Percentiles rank a stretch among this genome's conserved stretches.
Evolutionary conservation across 768 basidiomycete species (phyloP).

Genomic region (Amylocystis lapponica): DNA sequence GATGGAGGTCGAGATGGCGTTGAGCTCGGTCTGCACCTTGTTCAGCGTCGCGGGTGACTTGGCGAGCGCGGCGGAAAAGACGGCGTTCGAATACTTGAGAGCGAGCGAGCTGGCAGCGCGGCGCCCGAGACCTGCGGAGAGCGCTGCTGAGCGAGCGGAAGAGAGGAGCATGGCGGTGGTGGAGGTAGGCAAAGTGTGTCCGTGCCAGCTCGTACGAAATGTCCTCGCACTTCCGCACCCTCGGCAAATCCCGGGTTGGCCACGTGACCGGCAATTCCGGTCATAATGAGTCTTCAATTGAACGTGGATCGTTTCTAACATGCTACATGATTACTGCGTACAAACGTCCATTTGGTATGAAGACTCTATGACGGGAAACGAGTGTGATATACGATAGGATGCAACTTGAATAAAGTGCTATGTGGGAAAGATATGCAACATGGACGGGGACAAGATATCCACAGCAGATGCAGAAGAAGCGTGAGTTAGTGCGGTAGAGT

Average conservation of each 20-base stretch:
- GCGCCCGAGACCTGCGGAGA: slow-evolving; percentile 47
- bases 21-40: slow-evolving; percentile 84
- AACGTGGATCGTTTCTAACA: no score
- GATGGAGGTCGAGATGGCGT: slow-evolving; percentile 63
- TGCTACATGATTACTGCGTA: no score
- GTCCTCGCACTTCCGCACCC: no score
- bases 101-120: slow-evolving; percentile 77
- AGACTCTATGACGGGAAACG: no score
- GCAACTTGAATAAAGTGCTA: neutral
- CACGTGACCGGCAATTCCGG: no score
- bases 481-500: neutral
- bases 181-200: slow-evolving; percentile 3
- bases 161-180: slow-evolving; percentile 51
- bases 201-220: no score
- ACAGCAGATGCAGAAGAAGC: neutral
- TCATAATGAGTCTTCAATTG: no score
- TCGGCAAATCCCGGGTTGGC: no score
- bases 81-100: slow-evolving; percentile 78
- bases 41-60: slow-evolving; percentile 79
- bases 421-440: no score
- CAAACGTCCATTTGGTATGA: no score
- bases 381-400: neutral
- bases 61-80: slow-evolving; percentile 74
- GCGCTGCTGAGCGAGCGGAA: slow-evolving; percentile 43
- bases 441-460: no score